A percentile compares a stretch with the other conserved stretches of the same genome.
phyloP scores from a whole-genome alignment of 352 stramenopile species.

The Globisporangium radiosum region DNA sequence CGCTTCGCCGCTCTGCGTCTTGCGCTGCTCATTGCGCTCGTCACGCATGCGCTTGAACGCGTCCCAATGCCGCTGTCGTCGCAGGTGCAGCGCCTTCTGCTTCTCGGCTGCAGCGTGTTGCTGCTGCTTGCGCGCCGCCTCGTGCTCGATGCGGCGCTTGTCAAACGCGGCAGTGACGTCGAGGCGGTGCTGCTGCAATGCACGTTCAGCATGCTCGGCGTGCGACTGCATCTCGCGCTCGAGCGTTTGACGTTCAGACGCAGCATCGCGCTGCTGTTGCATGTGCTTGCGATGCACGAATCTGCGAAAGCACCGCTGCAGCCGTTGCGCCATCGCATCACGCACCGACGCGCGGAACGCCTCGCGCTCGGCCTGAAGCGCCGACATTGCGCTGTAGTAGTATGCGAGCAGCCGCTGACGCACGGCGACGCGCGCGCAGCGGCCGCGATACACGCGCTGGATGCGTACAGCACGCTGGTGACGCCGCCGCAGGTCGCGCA shows the following conservation, averaged over 20 bases:
- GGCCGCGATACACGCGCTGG: conserved; percentile 54
- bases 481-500: conserved; percentile 29
- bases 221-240: conserved; percentile 44
- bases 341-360: conserved; percentile 34
- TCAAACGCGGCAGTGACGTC: conserved; percentile 48
- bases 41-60: conserved; percentile 34
- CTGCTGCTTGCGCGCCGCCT: conserved; percentile 26
- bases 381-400: conserved; percentile 54
- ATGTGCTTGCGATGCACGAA: conserved; percentile 22
- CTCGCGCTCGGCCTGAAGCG: conserved; percentile 44
- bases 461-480: conserved; percentile 48
- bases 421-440: conserved; percentile 33
- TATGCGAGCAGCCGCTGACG: conserved; percentile 28
- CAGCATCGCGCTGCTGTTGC: conserved; percentile 19
- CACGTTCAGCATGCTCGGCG: conserved; percentile 22
- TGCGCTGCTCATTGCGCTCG: conserved; percentile 33
- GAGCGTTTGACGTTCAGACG: conserved; percentile 13
- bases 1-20: conserved; percentile 24
- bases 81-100: conserved; percentile 44
- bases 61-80: conserved; percentile 54
- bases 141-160: conserved; percentile 36
- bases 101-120: conserved; percentile 55
- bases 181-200: conserved; percentile 25
- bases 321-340: conserved; percentile 27
- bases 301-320: conserved; percentile 39